Evolutionary conservation across 306 rosid species (phyloP), one percentile per base, ranked within the genome.

Genomic region (Lupinus albus): DNA sequence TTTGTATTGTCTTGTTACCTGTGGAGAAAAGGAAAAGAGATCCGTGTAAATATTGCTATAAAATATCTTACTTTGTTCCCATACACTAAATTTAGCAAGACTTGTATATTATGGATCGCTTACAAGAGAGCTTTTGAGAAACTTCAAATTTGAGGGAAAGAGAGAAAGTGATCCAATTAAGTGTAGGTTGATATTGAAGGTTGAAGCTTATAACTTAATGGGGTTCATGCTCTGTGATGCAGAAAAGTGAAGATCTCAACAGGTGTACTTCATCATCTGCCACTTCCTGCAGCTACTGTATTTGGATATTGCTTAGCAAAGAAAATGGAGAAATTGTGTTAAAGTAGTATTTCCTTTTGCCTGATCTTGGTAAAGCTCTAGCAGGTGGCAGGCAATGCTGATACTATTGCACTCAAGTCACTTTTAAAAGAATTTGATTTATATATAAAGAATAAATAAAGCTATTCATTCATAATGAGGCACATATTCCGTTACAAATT

Each of bases 221-320:
- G n/a, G n/a, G n/a, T n/a, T 79, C 28, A 25, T 25, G 3, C 28
- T 25, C 28, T 25, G 28, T 25, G 28, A 25, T 2, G 28, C 28
- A 42, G 70, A 62, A 61, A 80, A 74, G 75, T 42, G 75, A 79
- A 71, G 78, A 78, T 42, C 69, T 32, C 61, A 66, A 74, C 75
- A 81, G 75, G 84, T 69, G 83, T 73, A 80, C 82, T 82, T 75
- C 78, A 38, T 70, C 20, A 38, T 70, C 20, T 65, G 75, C 70
- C 71, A 71, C 60, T 53, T 60, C 68, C 63, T 64, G 87, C 68
- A 68, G 64, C 65, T 81, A 53, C 87, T 75, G 80, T 83, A 69
- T 77, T 72, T 78, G 84, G 89, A 75, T 58, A 54, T 74, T 74
- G 69, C 83, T 79, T 83, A 20, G 76, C 74, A 75, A 81, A 77